Evolutionary conservation across 1,284 basidiomycete genomes (phyloP), one percentile per base, ranked within the genome.

Genomic region (Marasmius tenuissimus): DNA sequence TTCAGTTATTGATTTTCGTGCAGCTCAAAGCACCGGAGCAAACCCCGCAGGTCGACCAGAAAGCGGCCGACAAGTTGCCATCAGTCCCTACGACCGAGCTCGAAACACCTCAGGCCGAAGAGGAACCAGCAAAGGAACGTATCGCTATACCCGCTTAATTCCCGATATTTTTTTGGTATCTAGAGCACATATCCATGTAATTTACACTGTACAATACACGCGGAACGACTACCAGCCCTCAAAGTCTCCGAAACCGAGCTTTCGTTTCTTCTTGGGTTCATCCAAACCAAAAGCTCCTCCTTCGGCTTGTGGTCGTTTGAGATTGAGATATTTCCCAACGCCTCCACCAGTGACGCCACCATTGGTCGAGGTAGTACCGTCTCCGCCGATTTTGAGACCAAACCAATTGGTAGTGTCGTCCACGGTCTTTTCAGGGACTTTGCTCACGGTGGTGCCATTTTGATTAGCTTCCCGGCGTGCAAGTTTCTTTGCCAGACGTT

Each of bases 321-420:
- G 66, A 65, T 78, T 81, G 48, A 93, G 76, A 70, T 93, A 93
- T 71, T 89, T 92, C 0, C 91, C 85, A 4, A 86, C 74, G 8
- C 82, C 78, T 50, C 70, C 73, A 9, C 52, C 52, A 37, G 33
- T 14, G 11, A 2, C 33, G 22, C 56, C 27, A 14, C 47, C 39
- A 37, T 14, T 40, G 35, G 33, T 18, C 33, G 72, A 68, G 4
- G 70, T 71, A 4, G 72, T 70, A 34, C 76, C 78, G 34, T 79
- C 63, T 3, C 89, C 87, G 5, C 89, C 87, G 5, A 92, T 81
- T 72, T 89, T 92, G 48, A 86, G 84, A n/a, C 91, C 91, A 72
- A 93, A 93, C 92, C 91, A 93, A 68, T 92, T 93, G 45, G 88
- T 80, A 60, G 89, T 81, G 65, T 94, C 91, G 51, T 76, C 76